Conservation (phyloP, 345 rosid genomes). For the Schrenkiella parvula region DNA sequence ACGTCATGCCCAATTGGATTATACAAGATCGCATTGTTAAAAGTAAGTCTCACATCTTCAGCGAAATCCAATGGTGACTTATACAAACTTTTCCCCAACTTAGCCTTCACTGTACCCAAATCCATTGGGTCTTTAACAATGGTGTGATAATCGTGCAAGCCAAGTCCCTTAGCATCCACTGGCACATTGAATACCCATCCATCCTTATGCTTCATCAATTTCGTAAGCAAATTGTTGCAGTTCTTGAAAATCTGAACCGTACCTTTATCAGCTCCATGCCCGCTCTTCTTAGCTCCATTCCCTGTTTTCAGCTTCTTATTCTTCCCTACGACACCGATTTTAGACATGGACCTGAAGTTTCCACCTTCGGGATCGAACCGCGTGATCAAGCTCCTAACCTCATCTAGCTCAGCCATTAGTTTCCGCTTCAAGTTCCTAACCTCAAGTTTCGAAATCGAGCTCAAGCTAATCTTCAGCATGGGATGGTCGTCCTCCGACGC, state of each 20-base stretch:
- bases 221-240: conserved; percentile 56
- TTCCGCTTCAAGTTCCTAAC: conserved; percentile 30
- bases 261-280: conserved; percentile 31
- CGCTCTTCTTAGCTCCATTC: conserved; percentile 18
- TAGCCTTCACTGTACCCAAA: conserved; percentile 75
- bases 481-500: conserved; percentile 22
- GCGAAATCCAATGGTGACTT: conserved; percentile 66
- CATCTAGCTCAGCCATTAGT: conserved; percentile 19
- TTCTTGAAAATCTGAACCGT: conserved; percentile 46
- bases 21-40: conserved; percentile 75
- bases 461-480: conserved; percentile 22
- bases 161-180: conserved; percentile 74
- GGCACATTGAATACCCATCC: conserved; percentile 86
- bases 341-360: neutral
- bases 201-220: conserved; percentile 71
- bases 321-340: conserved; percentile 11
- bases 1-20: conserved; percentile 80
- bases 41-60: conserved; percentile 79
- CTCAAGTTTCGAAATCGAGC: conserved; percentile 28
- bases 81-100: conserved; percentile 56
- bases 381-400: conserved; percentile 31
- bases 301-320: conserved; percentile 29
- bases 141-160: conserved; percentile 64
- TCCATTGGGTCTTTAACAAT: conserved; percentile 89
- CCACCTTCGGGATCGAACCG: conserved; percentile 13